Conservation (phyloP, 352 stramenopile genomes). For the Globisporangium acanthophoron region DNA sequence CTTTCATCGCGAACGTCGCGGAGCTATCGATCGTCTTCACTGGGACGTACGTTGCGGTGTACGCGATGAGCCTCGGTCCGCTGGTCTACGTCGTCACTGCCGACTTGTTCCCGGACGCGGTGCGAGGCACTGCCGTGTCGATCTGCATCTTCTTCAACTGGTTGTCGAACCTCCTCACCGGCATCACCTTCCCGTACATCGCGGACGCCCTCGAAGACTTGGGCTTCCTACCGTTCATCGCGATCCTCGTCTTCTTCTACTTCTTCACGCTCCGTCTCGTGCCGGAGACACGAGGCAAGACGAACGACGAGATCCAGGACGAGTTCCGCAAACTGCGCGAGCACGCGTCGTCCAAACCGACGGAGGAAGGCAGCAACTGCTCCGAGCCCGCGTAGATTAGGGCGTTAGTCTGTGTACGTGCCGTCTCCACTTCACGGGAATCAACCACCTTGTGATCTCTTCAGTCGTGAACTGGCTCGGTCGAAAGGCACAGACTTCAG, state of each 20-base stretch:
- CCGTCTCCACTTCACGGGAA: neutral
- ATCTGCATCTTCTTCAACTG: constrained; percentile 29
- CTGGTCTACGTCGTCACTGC: constrained; percentile 53
- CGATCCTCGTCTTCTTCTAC: constrained; percentile 32
- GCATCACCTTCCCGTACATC: constrained; percentile 54
- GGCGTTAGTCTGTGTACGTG: neutral
- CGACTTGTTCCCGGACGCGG: constrained; percentile 49
- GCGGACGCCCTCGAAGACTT: constrained; percentile 30
- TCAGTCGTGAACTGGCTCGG: too few species aligned
- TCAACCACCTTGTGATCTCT: too few species aligned
- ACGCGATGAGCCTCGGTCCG: constrained; percentile 59
- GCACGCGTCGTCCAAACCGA: neutral
- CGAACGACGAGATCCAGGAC: constrained; percentile 50
- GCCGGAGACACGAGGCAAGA: constrained; percentile 59
- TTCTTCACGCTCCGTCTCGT: constrained; percentile 36
- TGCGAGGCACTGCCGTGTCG: constrained; percentile 34
- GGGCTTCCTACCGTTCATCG: constrained; percentile 48
- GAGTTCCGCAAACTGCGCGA: constrained; percentile 22
- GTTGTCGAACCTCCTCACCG: constrained; percentile 37
- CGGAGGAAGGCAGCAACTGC: neutral
- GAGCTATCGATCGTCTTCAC: constrained; percentile 51
- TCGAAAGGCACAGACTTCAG: too few species aligned
- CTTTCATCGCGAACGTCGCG: constrained; percentile 17
- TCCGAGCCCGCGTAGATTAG: neutral
- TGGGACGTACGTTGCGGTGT: constrained; percentile 48